Evolutionary conservation across 768 basidiomycete genomes (phyloP).

Genomic region (Suillus luteus): DNA sequence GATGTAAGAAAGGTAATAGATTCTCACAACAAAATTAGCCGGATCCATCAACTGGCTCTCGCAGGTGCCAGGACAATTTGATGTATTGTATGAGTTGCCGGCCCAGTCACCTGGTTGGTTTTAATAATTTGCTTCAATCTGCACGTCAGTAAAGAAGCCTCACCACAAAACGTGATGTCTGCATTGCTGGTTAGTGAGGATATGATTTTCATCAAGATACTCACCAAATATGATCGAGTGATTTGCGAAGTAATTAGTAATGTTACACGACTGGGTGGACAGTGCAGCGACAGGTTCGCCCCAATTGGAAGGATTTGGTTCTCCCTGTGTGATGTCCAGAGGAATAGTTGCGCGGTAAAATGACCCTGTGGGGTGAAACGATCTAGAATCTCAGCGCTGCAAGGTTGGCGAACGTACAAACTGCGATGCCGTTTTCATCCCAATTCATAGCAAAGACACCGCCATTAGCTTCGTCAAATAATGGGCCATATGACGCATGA

Average conservation of each 20-base stretch:
- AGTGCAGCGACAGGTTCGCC: constrained; percentile 66
- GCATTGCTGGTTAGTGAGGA: constrained; percentile 20
- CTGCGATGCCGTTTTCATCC: constrained; percentile 74
- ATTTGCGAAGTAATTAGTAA: constrained; percentile 58
- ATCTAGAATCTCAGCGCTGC: constrained; percentile 2
- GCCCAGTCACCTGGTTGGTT: constrained; percentile 71
- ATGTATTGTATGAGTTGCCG: constrained; percentile 75
- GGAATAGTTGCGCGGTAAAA: constrained; percentile 82
- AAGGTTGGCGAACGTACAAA: constrained; percentile 54
- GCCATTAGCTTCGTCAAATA: constrained; percentile 77
- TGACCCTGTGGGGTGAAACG: constrained; percentile 53
- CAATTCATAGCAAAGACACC: constrained; percentile 91
- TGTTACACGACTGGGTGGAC: constrained; percentile 55
- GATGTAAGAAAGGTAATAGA: background rate
- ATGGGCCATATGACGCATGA: constrained; percentile 78
- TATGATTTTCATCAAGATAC: constrained; percentile 27
- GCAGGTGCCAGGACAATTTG: constrained; percentile 77
- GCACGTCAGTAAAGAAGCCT: constrained; percentile 21
- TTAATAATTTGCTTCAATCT: constrained; percentile 11
- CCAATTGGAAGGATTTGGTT: constrained; percentile 70
- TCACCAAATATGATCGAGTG: constrained; percentile 77
- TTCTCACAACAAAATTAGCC: constrained; percentile 66
- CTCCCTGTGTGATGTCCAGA: constrained; percentile 58
- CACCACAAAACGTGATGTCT: constrained; percentile 87
- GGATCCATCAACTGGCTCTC: constrained; percentile 63